These are phyloP conservation scores for Canna indica DNA, from an alignment of 176 grass and related monocot species.

Conservation along the genomic window DNA sequence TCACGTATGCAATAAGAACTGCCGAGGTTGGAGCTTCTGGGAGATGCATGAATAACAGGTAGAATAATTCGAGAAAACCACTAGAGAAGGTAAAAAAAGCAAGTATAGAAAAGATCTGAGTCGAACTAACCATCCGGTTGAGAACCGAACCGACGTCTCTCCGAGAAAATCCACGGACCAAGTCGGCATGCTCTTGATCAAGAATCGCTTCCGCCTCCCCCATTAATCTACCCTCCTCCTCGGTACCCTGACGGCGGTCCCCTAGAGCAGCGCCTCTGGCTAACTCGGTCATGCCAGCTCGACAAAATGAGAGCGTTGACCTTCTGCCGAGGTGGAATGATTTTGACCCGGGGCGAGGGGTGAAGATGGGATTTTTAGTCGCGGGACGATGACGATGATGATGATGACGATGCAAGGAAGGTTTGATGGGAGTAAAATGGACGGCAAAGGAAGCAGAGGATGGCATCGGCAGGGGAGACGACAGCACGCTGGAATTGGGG, in stretches of 20 bases:
- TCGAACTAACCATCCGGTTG: slow-evolving; percentile 23
- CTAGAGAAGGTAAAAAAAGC: too few species aligned
- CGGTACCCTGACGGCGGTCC: background rate
- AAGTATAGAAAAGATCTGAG: background rate
- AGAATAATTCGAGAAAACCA: too few species aligned
- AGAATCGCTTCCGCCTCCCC: slow-evolving; percentile 25
- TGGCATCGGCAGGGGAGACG: too few species aligned
- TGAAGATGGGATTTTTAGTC: slow-evolving; percentile 21
- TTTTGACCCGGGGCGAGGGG: background rate
- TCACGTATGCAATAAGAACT: too few species aligned
- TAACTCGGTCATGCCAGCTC: slow-evolving; percentile 18
- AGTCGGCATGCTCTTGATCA: background rate
- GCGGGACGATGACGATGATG: background rate
- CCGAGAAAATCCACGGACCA: background rate
- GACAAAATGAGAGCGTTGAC: slow-evolving; percentile 3
- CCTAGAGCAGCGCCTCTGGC: slow-evolving; percentile 4
- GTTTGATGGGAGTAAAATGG: background rate
- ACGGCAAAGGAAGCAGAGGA: background rate
- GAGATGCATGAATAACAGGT: too few species aligned
- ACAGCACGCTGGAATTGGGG: background rate
- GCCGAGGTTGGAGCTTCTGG: too few species aligned
- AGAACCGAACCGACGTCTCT: slow-evolving; percentile 14
- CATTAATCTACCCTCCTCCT: background rate
- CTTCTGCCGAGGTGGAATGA: background rate
- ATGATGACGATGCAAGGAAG: background rate